phyloP scores from a whole-genome alignment of 169 alveolate species.

The Toxoplasma gondii region DNA sequence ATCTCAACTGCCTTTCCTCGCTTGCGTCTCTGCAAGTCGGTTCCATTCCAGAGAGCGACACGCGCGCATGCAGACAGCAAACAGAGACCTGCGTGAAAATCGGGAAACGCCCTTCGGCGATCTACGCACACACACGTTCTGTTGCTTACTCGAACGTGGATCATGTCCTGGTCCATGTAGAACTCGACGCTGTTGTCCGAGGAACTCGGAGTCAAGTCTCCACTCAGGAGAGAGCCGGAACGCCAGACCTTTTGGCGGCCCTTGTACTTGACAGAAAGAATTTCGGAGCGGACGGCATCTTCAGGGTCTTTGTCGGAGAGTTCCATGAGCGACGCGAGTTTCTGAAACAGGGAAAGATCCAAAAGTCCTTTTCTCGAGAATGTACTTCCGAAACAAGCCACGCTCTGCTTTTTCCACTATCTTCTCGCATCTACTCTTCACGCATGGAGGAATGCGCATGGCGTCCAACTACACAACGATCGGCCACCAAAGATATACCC shows the following conservation, averaged over 20 bases:
- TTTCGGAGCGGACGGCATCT: constrained; percentile 39
- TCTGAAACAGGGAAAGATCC: constrained; percentile 16
- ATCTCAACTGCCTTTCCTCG: too few relatives aligned
- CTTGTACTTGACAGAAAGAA: constrained; percentile 27
- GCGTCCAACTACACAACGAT: too few relatives aligned
- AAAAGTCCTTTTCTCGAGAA: neutral
- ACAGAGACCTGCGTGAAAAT: too few relatives aligned
- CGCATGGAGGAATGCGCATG: too few relatives aligned
- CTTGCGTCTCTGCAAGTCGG: too few relatives aligned
- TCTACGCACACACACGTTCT: too few relatives aligned
- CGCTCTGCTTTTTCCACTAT: neutral
- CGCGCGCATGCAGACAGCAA: too few relatives aligned
- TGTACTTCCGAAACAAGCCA: neutral
- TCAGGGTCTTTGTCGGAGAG: constrained; percentile 10
- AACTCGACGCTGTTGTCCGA: constrained; percentile 35
- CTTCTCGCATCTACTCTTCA: too few relatives aligned
- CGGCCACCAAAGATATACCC: too few relatives aligned
- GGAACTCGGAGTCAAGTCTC: constrained; percentile 3
- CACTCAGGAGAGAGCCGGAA: constrained; percentile 47
- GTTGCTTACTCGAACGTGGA: constrained; percentile 42
- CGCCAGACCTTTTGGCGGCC: constrained; percentile 47
- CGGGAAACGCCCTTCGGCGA: too few relatives aligned
- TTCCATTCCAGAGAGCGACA: too few relatives aligned
- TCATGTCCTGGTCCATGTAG: constrained; percentile 43
- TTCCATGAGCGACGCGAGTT: constrained; percentile 54